Percentiles rank a stretch among this genome's conserved stretches.
phyloP scores from a whole-genome alignment of 75 land plant genomes.

The Gnetum montanum region DNA sequence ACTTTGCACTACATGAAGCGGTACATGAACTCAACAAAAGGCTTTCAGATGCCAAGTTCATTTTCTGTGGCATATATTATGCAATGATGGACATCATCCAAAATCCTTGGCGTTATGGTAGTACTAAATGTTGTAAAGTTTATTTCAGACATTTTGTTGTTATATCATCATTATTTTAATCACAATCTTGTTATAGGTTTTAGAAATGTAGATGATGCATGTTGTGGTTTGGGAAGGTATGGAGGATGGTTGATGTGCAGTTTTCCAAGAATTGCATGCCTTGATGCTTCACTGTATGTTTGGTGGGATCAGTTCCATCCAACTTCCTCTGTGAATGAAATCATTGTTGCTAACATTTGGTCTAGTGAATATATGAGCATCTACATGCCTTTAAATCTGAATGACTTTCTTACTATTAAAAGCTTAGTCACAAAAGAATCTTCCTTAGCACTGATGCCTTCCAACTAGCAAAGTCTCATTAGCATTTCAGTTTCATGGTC shows the following conservation, averaged over 20 bases:
- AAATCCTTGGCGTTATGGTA: constrained; percentile 40
- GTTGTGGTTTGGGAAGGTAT: constrained; percentile 71
- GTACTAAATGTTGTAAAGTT: too few relatives aligned
- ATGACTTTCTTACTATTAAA: too few relatives aligned
- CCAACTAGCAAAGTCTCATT: too few relatives aligned
- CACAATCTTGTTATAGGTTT: constrained; percentile 47
- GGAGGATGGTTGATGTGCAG: constrained; percentile 61
- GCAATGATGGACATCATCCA: constrained; percentile 53
- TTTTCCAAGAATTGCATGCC: constrained; percentile 47
- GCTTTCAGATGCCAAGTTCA: constrained; percentile 29
- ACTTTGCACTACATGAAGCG: constrained; percentile 36
- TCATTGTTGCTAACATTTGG: constrained; percentile 62
- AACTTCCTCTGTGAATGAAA: constrained; percentile 50
- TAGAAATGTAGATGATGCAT: constrained; percentile 40
- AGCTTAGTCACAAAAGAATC: too few relatives aligned
- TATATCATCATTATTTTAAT: too few relatives aligned
- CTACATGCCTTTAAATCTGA: constrained; percentile 43
- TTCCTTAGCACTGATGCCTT: too few relatives aligned
- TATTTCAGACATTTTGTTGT: too few relatives aligned
- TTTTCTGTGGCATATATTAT: constrained; percentile 56
- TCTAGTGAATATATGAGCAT: constrained; percentile 21
- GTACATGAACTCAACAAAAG: constrained; percentile 27
- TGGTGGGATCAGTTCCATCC: constrained; percentile 90
- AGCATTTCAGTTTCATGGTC: too few relatives aligned
- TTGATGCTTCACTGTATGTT: constrained; percentile 43